Evolutionary conservation across 2,329 filamentous ascomycete genomes (phyloP), one percentile per base, ranked within the genome.

Genomic region (Sarocladium strictum): DNA sequence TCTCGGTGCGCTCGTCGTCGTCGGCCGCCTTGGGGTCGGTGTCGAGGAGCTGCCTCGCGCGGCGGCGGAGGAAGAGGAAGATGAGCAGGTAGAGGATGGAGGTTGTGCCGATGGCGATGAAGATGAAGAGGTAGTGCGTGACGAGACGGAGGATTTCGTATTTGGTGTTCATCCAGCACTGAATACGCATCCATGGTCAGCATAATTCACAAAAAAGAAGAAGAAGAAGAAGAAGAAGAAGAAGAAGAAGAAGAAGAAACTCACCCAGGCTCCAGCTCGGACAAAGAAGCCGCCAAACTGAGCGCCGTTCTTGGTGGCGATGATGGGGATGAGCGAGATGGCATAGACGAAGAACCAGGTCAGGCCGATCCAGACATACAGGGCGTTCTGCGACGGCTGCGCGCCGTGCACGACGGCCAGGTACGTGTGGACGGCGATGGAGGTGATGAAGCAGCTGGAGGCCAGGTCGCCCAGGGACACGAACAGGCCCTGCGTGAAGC

Each of bases 351-450:
- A 83, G 2, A 71, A 29, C 86, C 86, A 89, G 5, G 80, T 66
- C 1, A 62, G 57, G 1, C 65, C 60, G 14, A 88, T 76, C 1
- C 62, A 62, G 0, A 64, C 54, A 51, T 81, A 79, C 54, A 89
- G 79, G 0, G 64, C 66, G 53, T 65, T 68, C 2, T 78, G 76
- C 0, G 76, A 72, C 1, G 84, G 67, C 19, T 76, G 73, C 52
- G 78, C 80, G 10, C 78, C 73, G 35, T 74, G 73, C 2, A 87
- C 79, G 2, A 89, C 78, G 0, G 78, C 79, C 6, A 83, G 71
- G 59, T 86, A 88, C 0, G 85, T 88, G 63, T 89, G 85, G 0
- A 84, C 57, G 4, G 84, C 85, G 59, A 89, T 87, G 1, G 74
- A 71, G 2, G 82, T 78, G 59, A 87, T 85, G 65, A 87, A 89